These are phyloP conservation scores for Mycena vitilis DNA, from an alignment of 768 basidiomycete species.

Conservation along the genomic window DNA sequence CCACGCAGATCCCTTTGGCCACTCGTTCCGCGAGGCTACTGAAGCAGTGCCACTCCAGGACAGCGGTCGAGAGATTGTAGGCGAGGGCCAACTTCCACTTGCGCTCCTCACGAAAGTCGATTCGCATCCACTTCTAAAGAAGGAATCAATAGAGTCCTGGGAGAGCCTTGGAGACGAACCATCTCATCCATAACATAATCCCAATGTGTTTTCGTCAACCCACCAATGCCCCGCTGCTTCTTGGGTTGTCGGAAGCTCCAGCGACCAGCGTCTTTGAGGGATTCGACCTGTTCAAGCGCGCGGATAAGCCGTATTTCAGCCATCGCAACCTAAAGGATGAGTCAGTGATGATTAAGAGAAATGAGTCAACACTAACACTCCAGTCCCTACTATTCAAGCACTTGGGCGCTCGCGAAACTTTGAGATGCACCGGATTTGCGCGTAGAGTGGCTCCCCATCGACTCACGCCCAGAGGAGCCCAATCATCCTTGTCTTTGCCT, in stretches of 20 bases:
- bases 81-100: slow-evolving; percentile 92
- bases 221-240: slow-evolving; percentile 86
- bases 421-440: slow-evolving; percentile 82
- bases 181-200: slow-evolving; percentile 97
- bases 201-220: slow-evolving; percentile 87
- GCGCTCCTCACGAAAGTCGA: slow-evolving; percentile 94
- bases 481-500: slow-evolving; percentile 63
- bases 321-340: slow-evolving; percentile 71
- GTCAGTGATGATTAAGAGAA: slow-evolving; percentile 8
- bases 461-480: slow-evolving; percentile 71
- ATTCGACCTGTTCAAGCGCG: slow-evolving; percentile 87
- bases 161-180: slow-evolving; percentile 58
- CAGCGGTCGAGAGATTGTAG: slow-evolving; percentile 82
- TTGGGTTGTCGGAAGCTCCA: slow-evolving; percentile 98
- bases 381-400: slow-evolving; percentile 85
- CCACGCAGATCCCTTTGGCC: slow-evolving; percentile 72
- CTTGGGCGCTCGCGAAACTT: slow-evolving; percentile 77
- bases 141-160: slow-evolving; percentile 19
- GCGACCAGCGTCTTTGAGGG: slow-evolving; percentile 78
- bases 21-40: slow-evolving; percentile 72
- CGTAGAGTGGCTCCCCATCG: slow-evolving; percentile 81
- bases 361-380: slow-evolving; percentile 66
- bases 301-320: slow-evolving; percentile 82
- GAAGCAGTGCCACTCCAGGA: slow-evolving; percentile 89
- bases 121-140: slow-evolving; percentile 92